phyloP scores from a whole-genome alignment of 2,329 filamentous ascomycete species.

The Ophiostoma novo-ulmi region DNA sequence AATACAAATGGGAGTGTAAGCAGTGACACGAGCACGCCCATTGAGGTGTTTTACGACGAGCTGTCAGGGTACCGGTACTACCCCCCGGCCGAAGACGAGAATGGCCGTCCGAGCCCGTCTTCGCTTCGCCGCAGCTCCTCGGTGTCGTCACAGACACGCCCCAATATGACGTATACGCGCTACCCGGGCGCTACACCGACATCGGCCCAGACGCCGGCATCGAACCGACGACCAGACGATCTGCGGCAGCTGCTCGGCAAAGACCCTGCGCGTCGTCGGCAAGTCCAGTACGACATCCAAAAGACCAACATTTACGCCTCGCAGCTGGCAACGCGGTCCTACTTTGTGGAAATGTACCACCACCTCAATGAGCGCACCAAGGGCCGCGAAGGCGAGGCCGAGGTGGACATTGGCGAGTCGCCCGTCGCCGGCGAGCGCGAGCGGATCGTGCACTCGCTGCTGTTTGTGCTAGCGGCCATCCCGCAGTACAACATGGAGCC shows the following conservation, averaged over 20 bases:
- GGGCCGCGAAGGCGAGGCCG: conserved; percentile 47
- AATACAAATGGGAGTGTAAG: background rate
- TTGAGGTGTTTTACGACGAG: conserved; percentile 38
- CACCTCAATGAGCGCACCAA: conserved; percentile 58
- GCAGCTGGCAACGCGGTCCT: conserved; percentile 73
- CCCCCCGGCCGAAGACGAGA: conserved; percentile 38
- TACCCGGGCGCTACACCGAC: background rate
- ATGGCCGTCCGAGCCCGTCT: conserved; percentile 31
- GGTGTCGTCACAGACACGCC: background rate
- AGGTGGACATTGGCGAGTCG: background rate
- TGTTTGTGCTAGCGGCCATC: conserved; percentile 69
- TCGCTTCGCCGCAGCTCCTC: conserved; percentile 23
- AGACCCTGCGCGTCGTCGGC: conserved; percentile 47
- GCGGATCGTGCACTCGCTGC: conserved; percentile 72
- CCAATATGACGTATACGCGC: background rate
- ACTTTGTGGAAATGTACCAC: conserved; percentile 82
- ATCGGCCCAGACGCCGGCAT: background rate
- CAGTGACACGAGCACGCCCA: background rate
- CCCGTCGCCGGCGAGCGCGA: conserved; percentile 62
- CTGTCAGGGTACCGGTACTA: conserved; percentile 49
- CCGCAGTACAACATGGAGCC: conserved; percentile 80
- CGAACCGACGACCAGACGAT: conserved; percentile 41
- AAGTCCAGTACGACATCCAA: conserved; percentile 79
- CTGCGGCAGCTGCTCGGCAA: conserved; percentile 46
- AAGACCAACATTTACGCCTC: conserved; percentile 86